phyloP scores from a whole-genome alignment of 495 filamentous ascomycete species.

The Annulohypoxylon bovei region DNA sequence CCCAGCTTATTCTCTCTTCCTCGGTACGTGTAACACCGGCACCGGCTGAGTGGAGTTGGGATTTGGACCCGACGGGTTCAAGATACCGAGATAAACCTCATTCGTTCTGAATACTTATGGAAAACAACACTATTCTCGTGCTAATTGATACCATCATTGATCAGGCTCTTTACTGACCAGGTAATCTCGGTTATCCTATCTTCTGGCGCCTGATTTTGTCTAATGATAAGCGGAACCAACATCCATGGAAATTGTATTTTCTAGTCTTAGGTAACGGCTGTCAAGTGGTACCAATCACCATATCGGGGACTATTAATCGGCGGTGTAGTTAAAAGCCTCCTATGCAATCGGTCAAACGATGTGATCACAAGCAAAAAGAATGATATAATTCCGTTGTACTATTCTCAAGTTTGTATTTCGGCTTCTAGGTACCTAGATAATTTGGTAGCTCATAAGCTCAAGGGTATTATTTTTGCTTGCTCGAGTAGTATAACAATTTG shows the following conservation, averaged over 20 bases:
- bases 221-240: conserved; percentile 11
- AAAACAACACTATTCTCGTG: conserved; percentile 3
- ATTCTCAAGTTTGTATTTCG: background rate
- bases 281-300: conserved; percentile 5
- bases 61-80: conserved; percentile 15
- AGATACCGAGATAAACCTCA: conserved; percentile 3
- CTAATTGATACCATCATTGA: background rate
- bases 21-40: conserved; percentile 24
- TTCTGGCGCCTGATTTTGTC: background rate
- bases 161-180: conserved; percentile 9
- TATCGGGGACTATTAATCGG: background rate
- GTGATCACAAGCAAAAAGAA: background rate
- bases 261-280: background rate
- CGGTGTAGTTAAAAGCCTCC: conserved; percentile 5
- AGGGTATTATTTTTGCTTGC: background rate
- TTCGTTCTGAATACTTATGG: background rate
- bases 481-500: background rate
- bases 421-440: background rate
- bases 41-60: conserved; percentile 14
- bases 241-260: background rate
- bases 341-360: background rate
- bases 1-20: conserved; percentile 19
- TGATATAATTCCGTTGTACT: background rate
- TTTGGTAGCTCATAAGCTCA: background rate
- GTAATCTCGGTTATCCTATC: conserved; percentile 20